Percentiles rank a stretch among this genome's conserved stretches.
These are phyloP conservation scores for Colletotrichum coccodes DNA, from an alignment of 2,329 filamentous ascomycete genomes.

Conservation along the genomic window DNA sequence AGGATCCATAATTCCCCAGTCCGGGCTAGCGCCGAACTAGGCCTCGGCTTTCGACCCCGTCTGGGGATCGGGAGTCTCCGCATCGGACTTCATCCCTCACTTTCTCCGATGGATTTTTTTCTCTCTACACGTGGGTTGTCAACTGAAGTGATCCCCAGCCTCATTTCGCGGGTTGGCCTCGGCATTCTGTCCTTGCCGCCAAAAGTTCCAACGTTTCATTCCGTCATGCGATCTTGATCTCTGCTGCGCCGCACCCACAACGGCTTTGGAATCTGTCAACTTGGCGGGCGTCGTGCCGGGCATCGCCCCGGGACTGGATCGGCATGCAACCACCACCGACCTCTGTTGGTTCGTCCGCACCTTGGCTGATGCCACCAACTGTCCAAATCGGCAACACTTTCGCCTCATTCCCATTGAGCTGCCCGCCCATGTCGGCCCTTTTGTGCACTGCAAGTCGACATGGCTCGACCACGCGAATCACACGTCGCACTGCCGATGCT, in stretches of 20 bases:
- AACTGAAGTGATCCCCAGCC: not conserved
- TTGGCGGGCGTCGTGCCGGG: not conserved
- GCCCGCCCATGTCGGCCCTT: not conserved
- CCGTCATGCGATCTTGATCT: not conserved
- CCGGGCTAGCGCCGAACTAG: slow-evolving; percentile 15
- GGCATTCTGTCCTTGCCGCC: not conserved
- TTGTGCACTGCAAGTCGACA: slow-evolving; percentile 4
- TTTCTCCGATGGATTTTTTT: not conserved
- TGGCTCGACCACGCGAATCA: slow-evolving; percentile 6
- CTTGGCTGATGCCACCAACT: slow-evolving; percentile 26
- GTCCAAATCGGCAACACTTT: not conserved
- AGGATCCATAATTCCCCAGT: slow-evolving; percentile 27
- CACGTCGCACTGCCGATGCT: not conserved
- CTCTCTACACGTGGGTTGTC: not conserved
- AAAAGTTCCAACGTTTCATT: not conserved
- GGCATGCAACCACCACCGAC: slow-evolving; percentile 10
- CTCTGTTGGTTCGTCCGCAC: not conserved
- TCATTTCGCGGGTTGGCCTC: not conserved
- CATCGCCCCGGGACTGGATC: slow-evolving; percentile 7
- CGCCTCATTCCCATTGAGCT: not conserved
- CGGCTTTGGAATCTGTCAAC: not conserved
- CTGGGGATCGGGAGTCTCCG: slow-evolving; percentile 27
- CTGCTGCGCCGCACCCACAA: not conserved
- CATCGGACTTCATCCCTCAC: slow-evolving; percentile 3
- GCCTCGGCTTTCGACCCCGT: slow-evolving; percentile 30